Conservation (phyloP, 257 asterid species). For the Solanum chaucha region DNA sequence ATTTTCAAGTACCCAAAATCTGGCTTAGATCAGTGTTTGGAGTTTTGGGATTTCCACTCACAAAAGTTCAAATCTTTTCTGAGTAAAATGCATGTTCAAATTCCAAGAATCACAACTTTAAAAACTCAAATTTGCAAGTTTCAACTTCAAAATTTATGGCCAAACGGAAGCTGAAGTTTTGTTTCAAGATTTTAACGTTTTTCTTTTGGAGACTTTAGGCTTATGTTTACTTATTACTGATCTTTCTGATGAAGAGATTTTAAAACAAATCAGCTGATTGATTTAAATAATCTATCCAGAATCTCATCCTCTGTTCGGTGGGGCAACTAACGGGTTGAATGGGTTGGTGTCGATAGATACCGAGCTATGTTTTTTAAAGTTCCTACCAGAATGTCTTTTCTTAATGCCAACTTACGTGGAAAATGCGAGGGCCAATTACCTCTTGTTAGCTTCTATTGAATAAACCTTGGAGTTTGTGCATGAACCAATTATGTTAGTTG, state of each 20-base stretch:
- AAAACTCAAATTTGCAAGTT: background rate
- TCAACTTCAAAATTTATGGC: background rate
- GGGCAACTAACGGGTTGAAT: background rate
- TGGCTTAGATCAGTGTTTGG: background rate
- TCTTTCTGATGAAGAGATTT: background rate
- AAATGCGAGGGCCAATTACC: background rate
- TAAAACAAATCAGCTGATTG: background rate
- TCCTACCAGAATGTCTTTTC: background rate
- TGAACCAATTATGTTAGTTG: background rate
- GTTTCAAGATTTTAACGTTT: background rate
- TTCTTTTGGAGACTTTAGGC: background rate
- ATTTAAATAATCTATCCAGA: background rate
- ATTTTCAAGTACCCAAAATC: background rate
- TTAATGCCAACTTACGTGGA: background rate
- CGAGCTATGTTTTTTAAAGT: background rate
- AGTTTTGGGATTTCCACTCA: background rate
- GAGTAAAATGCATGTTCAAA: background rate
- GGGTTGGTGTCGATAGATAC: background rate
- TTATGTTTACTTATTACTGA: background rate
- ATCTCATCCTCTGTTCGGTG: background rate
- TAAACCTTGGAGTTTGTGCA: background rate
- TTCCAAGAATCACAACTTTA: background rate
- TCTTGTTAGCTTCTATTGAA: background rate
- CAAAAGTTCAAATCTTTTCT: background rate
- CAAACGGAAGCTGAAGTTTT: background rate